Base-by-base conservation (phyloP, 176 grass and related monocot genomes). In the Miscanthus lutarioriparius region DNA sequence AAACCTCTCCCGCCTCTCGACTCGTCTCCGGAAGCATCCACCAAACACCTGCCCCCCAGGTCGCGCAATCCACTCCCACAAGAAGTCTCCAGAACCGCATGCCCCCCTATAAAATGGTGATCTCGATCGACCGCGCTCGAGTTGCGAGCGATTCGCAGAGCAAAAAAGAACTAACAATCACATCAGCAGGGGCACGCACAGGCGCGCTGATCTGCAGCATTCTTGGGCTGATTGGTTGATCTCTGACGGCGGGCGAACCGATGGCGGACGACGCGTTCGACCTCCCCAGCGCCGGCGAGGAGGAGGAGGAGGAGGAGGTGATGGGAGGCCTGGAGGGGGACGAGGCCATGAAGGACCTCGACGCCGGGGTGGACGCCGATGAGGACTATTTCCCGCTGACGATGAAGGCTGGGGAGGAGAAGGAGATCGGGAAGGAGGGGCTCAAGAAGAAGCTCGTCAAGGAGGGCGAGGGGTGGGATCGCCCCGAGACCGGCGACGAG, bases 361-460 rank as follows among this genome's bases (percentile, higher is more conserved):
- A 83, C 33, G 85, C 53, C 45, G 78, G 22, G 62, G 82, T 36
- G 37, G 87, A 70, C 0, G 84, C 40, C 38, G 91, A 77, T 6
- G 78, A 69, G 47, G 59, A 30, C 3, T 20, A 47, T 28, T 68
- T 65, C 45, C 37, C 76, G 1, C 20, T 12, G 27, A 28, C 40
- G 37, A 47, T 89, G 71, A 91, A 94, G 88, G 88, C 58, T 3
- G 95, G 95, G 15, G 90, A 95, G 69, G 95, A 95, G 90, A 94
- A 92, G 85, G 95, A 91, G 91, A 80, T 97, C 66, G 92, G 95
- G 66, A 97, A 90, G 71, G 70, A 91, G 73, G 95, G 92, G 5
- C 92, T 95, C 15, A 91, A 85, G 87, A 97, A 97, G 90, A 89
- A 84, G 82, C 88, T 97, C 45, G 9, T 95, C 25, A 97, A 80